Evolutionary conservation across 148 eudicot genomes (phyloP).

Genomic region (Selenicereus undatus): DNA sequence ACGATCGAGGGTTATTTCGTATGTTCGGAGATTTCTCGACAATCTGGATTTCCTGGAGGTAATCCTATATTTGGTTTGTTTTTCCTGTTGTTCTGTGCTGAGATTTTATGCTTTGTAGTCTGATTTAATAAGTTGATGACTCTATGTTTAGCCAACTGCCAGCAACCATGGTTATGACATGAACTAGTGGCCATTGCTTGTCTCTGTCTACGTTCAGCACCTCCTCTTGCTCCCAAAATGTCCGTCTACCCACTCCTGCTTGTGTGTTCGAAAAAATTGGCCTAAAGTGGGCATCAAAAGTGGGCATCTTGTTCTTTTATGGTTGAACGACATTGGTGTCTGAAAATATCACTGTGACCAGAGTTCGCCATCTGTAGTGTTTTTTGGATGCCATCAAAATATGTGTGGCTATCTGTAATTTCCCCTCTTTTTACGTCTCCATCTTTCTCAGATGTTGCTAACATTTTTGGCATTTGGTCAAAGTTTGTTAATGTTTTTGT

Average conservation of each 20-base stretch:
- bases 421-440: background rate
- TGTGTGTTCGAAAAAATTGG: background rate
- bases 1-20: conserved; percentile 62
- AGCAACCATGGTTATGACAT: background rate
- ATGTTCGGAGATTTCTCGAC: conserved; percentile 73
- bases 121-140: background rate
- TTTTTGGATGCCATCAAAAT: background rate
- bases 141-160: background rate
- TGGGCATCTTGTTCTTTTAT: background rate
- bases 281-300: background rate
- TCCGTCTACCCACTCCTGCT: background rate
- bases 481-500: background rate
- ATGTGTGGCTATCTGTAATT: background rate
- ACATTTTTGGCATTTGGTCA: background rate
- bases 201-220: background rate
- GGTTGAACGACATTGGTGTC: background rate
- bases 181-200: background rate
- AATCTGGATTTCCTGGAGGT: conserved; percentile 78
- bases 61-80: background rate
- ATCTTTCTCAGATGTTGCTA: background rate
- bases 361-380: background rate
- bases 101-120: background rate
- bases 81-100: background rate
- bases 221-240: background rate
- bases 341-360: background rate